Conservation (phyloP, 31 red algal genomes). For the Odonthalia washingtoniensis region DNA sequence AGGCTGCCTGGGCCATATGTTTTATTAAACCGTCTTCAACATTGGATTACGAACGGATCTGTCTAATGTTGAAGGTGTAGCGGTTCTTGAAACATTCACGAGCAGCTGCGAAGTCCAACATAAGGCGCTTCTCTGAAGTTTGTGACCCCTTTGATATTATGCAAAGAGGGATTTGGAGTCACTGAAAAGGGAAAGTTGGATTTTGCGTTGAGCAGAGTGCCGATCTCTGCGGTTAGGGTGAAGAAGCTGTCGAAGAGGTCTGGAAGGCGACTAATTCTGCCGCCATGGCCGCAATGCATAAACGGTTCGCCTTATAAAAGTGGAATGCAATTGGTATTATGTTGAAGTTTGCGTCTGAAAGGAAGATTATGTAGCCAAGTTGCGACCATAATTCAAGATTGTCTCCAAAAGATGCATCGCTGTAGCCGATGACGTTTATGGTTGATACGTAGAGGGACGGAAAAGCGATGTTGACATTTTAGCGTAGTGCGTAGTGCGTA, state of each 20-base stretch:
- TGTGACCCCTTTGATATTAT: conserved; percentile 23
- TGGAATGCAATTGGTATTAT: conserved; percentile 35
- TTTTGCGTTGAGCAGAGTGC: neutral
- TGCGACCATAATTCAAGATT: conserved; percentile 29
- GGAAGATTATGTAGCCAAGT: conserved; percentile 35
- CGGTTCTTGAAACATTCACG: conserved; percentile 41
- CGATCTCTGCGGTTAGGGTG: neutral
- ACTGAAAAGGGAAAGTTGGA: neutral
- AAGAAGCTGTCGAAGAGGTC: no score
- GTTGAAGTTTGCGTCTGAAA: neutral
- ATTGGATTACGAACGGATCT: conserved; percentile 29
- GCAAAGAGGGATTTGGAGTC: conserved; percentile 31
- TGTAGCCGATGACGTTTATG: conserved; percentile 37
- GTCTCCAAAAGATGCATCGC: conserved; percentile 52
- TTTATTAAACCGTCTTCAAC: conserved; percentile 47
- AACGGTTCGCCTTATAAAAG: conserved; percentile 26
- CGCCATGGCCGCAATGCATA: conserved; percentile 24
- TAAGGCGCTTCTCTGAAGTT: conserved; percentile 35
- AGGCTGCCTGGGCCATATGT: neutral
- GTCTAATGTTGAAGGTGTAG: conserved; percentile 36
- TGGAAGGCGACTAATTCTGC: conserved; percentile 51
- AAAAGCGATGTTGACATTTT: conserved; percentile 1
- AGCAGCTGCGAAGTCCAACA: conserved; percentile 38
- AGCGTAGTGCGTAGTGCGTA: neutral
- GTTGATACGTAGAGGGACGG: neutral